phyloP scores from a whole-genome alignment of 257 asterid species.

The Scutellaria minor region DNA sequence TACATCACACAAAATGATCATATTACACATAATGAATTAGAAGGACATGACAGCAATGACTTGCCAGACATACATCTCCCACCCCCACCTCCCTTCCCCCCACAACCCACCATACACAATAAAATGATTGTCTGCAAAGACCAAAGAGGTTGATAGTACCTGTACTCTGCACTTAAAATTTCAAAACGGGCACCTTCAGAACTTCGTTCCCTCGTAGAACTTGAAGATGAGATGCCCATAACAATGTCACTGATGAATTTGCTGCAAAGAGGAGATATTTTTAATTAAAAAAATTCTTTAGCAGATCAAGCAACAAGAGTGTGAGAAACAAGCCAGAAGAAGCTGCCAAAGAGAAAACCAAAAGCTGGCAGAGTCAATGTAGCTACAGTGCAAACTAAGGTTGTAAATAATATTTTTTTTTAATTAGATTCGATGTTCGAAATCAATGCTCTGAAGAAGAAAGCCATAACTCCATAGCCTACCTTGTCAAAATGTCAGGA shows the following conservation, averaged over 20 bases:
- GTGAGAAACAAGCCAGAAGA: conserved; percentile 25
- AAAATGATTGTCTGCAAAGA: conserved; percentile 20
- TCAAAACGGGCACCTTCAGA: conserved; percentile 98
- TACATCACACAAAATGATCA: not conserved
- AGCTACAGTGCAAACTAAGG: not conserved
- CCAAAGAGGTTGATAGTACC: conserved; percentile 49
- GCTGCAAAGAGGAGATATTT: conserved; percentile 53
- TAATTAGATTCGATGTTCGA: no score
- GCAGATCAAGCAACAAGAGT: conserved; percentile 29
- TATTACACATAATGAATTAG: not conserved
- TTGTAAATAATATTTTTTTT: not conserved
- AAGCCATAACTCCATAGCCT: conserved; percentile 24
- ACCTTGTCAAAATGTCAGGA: conserved; percentile 95
- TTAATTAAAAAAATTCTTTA: conserved; percentile 20
- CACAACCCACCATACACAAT: no score
- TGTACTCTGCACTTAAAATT: conserved; percentile 77
- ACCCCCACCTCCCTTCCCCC: not conserved
- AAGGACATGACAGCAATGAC: conserved; percentile 15
- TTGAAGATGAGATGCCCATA: conserved; percentile 89
- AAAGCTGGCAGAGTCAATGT: conserved; percentile 13
- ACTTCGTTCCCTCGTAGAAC: conserved; percentile 75
- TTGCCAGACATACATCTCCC: not conserved
- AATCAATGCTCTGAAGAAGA: not conserved
- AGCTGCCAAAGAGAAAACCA: conserved; percentile 18
- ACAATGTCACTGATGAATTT: conserved; percentile 87